Percentiles rank a stretch among this genome's conserved stretches.
Evolutionary conservation across 1,139 yeast genomes (phyloP).

Genomic region (Candida tunisiensis): DNA sequence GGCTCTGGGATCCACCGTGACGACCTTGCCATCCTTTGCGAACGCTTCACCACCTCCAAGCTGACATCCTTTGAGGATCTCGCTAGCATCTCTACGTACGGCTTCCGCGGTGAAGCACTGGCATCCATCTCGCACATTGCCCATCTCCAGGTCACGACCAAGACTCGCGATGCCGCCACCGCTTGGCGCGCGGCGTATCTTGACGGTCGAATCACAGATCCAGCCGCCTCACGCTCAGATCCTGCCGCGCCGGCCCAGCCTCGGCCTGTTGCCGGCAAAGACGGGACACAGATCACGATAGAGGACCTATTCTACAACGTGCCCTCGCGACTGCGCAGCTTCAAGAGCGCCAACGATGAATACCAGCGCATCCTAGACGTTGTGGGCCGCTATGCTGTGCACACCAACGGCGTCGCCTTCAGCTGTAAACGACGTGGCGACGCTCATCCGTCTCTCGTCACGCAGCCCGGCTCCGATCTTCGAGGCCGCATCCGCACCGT

Average conservation of each 20-base stretch:
- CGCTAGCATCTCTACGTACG: conserved; percentile 36
- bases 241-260: too few relatives aligned
- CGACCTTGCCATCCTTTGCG: conserved; percentile 45
- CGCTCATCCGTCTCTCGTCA: conserved; percentile 7
- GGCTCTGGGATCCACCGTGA: conserved; percentile 49
- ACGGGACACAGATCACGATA: conserved; percentile 72
- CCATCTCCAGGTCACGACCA: conserved; percentile 59
- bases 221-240: too few relatives aligned
- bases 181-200: conserved; percentile 50
- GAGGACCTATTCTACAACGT: conserved; percentile 85
- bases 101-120: conserved; percentile 74
- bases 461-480: conserved; percentile 11
- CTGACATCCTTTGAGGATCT: conserved; percentile 35
- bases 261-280: conserved; percentile 69
- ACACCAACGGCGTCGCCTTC: conserved; percentile 52
- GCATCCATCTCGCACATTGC: conserved; percentile 52
- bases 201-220: conserved; percentile 38
- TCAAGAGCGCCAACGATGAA: conserved; percentile 48
- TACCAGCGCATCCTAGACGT: conserved; percentile 65
- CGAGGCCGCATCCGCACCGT: conserved; percentile 59
- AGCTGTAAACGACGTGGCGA: conserved; percentile 69
- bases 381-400: conserved; percentile 70
- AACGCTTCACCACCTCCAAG: conserved; percentile 62
- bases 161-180: conserved; percentile 37
- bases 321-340: conserved; percentile 58